Base-by-base conservation (phyloP, 768 basidiomycete genomes). In the Thelephora ganbajun region DNA sequence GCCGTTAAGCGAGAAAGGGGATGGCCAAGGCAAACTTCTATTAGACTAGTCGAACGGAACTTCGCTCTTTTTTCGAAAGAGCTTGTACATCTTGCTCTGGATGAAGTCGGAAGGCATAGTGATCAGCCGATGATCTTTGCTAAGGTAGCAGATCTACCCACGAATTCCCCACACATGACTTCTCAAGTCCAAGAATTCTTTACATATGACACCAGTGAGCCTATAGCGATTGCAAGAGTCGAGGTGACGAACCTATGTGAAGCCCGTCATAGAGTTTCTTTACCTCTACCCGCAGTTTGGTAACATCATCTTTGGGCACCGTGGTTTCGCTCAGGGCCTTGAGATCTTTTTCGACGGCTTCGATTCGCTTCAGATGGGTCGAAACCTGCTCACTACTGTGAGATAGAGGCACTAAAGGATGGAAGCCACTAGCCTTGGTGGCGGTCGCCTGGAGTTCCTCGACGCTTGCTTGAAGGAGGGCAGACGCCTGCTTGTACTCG, bases 141-240 rank as follows among this genome's bases (percentile, higher is more conserved):
- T 20, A 7, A 22, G 22, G 47, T 30, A 16, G 34, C 2, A 43
- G 5, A 45, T 26, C 12, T 9, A 79, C 86, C 69, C 60, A 89
- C 87, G 85, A 53, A 91, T 81, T 16, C 87, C 87, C 87, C 83
- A 88, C 9, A 89, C 83, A 60, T 88, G 82, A 43, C 83, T 71
- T 50, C 83, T 73, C 50, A 90, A 59, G 56, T 89, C 86, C 51
- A 90, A 69, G 59, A 87, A 81, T 69, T 90, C 87, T 87, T 57
- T 5, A 18, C 44, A n/a, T 11, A 43, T 35, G 41, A 20, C 7
- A 44, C 33, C 48, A n/a, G 16, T 23, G 13, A 2, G 13, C 18
- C 16, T 16, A 14, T 9, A 41, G 39, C 16, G 7, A 9, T 9
- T 14, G 4, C 18, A 33, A 19, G 11, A 12, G 39, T 41, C 16